A percentile compares a stretch with the other conserved stretches of the same genome.
phyloP scores from a whole-genome alignment of 139 green algal genomes.

The Coccomyxa sp. region DNA sequence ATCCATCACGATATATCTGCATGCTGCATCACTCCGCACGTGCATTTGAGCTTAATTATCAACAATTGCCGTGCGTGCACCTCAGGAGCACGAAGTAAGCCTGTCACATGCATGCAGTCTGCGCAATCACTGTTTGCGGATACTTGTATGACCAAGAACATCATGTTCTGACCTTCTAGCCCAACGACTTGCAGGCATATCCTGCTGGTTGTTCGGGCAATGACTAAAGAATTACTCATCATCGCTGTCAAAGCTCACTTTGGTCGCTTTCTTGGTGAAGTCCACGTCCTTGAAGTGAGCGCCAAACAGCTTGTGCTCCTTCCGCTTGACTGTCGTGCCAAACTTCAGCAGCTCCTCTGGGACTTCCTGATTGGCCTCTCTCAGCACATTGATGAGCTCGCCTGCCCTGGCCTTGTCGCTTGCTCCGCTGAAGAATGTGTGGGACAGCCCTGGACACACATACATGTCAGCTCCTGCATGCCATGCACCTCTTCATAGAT shows the following conservation, averaged over 20 bases:
- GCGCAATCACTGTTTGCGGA: no score
- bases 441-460: constrained; percentile 47
- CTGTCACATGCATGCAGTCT: no score
- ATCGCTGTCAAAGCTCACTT: constrained; percentile 79
- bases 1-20: no score
- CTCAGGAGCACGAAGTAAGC: no score
- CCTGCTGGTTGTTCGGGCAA: no score
- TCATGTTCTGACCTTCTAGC: no score
- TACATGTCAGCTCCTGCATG: not conserved
- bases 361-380: constrained; percentile 82
- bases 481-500: not conserved
- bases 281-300: constrained; percentile 96
- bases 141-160: no score
- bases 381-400: constrained; percentile 95
- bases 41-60: no score
- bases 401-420: constrained; percentile 77
- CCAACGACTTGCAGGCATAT: no score
- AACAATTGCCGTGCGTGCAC: no score
- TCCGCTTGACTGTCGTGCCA: constrained; percentile 96
- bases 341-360: constrained; percentile 84
- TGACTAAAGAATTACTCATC: not conserved
- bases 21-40: no score
- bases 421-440: constrained; percentile 84
- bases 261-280: constrained; percentile 75
- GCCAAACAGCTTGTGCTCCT: constrained; percentile 79